Conservation (phyloP, 2,329 filamentous ascomycete species). For the Thermomyces lanuginosus region DNA sequence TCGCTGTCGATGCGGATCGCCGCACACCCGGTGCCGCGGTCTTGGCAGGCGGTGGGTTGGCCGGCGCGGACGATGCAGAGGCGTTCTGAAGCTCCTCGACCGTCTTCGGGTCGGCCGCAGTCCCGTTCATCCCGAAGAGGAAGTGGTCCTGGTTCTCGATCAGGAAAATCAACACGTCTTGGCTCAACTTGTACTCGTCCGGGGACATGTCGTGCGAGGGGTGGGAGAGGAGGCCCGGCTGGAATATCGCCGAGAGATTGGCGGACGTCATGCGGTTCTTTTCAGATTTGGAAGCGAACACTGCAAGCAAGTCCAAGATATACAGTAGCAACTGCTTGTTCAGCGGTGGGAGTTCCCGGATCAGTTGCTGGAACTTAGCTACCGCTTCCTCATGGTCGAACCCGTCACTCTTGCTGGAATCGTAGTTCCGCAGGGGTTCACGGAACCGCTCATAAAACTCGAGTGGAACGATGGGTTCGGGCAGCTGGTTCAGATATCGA, state of each 20-base stretch:
- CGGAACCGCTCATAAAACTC: slow-evolving; percentile 87
- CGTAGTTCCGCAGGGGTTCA: slow-evolving; percentile 55
- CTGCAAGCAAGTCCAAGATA: slow-evolving; percentile 84
- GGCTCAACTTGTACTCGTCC: slow-evolving; percentile 81
- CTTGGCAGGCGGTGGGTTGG: not conserved
- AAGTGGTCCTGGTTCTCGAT: slow-evolving; percentile 99
- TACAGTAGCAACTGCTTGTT: slow-evolving; percentile 91
- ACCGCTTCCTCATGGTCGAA: slow-evolving; percentile 67
- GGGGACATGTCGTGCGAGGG: slow-evolving; percentile 91
- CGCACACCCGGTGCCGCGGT: slow-evolving; percentile 27
- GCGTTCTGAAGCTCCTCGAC: slow-evolving; percentile 55
- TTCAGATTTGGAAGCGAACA: slow-evolving; percentile 93
- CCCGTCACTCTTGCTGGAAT: slow-evolving; percentile 52
- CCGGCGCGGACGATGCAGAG: slow-evolving; percentile 26
- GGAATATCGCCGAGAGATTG: slow-evolving; percentile 92
- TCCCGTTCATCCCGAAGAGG: slow-evolving; percentile 94
- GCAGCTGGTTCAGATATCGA: slow-evolving; percentile 87
- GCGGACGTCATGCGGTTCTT: slow-evolving; percentile 93
- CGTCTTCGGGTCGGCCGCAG: slow-evolving; percentile 78
- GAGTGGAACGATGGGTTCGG: slow-evolving; percentile 88
- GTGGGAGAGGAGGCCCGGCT: slow-evolving; percentile 89
- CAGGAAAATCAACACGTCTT: slow-evolving; percentile 91
- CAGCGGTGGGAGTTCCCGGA: slow-evolving; percentile 79
- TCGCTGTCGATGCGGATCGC: slow-evolving; percentile 73
- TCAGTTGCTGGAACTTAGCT: slow-evolving; percentile 67